phyloP scores from a whole-genome alignment of 2,329 filamentous ascomycete genomes.

The Hymenotorrendiella dingleyae region DNA sequence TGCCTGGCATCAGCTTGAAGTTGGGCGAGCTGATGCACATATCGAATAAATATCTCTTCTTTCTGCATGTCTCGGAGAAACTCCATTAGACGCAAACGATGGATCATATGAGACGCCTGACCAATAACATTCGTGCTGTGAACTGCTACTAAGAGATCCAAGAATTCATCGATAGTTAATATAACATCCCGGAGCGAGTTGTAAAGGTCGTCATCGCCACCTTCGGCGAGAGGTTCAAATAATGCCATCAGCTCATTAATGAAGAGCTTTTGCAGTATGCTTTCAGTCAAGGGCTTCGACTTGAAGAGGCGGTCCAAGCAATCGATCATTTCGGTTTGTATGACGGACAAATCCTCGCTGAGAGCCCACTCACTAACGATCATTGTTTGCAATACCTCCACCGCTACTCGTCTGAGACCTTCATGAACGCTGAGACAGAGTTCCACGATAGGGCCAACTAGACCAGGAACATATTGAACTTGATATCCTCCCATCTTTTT shows the following conservation, averaged over 20 bases:
- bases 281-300: constrained; percentile 79
- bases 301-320: constrained; percentile 89
- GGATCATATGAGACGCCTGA: constrained; percentile 78
- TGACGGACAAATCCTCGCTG: constrained; percentile 82
- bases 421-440: constrained; percentile 94
- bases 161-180: constrained; percentile 78
- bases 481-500: constrained; percentile 91
- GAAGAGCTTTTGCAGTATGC: constrained; percentile 86
- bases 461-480: constrained; percentile 91
- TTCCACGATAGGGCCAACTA: constrained; percentile 88
- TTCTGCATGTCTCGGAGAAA: constrained; percentile 96
- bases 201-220: constrained; percentile 68
- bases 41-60: constrained; percentile 92
- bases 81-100: constrained; percentile 87
- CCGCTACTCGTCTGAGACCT: constrained; percentile 80
- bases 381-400: constrained; percentile 94
- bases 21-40: constrained; percentile 83
- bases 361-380: constrained; percentile 97
- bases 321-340: constrained; percentile 96
- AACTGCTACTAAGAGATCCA: constrained; percentile 85
- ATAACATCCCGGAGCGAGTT: constrained; percentile 73
- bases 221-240: constrained; percentile 64
- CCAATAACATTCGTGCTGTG: constrained; percentile 68
- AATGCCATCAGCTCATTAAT: constrained; percentile 76
- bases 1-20: constrained; percentile 73